Conservation (phyloP, 306 rosid species). For the Rubus parviflorus region DNA sequence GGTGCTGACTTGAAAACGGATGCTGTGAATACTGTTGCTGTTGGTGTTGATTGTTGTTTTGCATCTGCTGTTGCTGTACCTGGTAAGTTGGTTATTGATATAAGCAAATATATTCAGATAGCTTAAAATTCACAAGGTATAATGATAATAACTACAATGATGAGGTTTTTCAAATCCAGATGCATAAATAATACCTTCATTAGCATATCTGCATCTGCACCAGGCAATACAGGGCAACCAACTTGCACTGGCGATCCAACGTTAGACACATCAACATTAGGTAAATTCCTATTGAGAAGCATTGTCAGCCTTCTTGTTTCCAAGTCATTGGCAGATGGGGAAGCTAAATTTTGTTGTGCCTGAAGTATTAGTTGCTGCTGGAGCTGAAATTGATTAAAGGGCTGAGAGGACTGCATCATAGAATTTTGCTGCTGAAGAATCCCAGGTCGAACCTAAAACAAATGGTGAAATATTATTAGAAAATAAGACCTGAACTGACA, state of each 20-base stretch:
- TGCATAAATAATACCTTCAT: slow-evolving; percentile 45
- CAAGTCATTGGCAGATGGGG: slow-evolving; percentile 45
- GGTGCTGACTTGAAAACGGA: slow-evolving; percentile 44
- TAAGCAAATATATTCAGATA: slow-evolving; percentile 10
- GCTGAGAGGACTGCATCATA: slow-evolving; percentile 51
- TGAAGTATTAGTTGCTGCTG: slow-evolving; percentile 58
- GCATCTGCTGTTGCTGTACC: slow-evolving; percentile 46
- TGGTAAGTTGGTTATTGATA: slow-evolving; percentile 20
- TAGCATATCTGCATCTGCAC: slow-evolving; percentile 41
- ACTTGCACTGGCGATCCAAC: slow-evolving; percentile 46
- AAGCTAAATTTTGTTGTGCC: slow-evolving; percentile 47
- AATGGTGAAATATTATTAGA: slow-evolving; percentile 25
- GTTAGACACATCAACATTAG: slow-evolving; percentile 41
- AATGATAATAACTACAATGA: not conserved
- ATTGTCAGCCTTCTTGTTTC: slow-evolving; percentile 40
- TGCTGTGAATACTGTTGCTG: slow-evolving; percentile 46
- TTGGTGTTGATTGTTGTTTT: slow-evolving; percentile 41
- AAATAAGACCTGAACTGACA: not conserved
- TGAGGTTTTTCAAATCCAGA: slow-evolving; percentile 18
- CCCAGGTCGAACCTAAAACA: slow-evolving; percentile 55
- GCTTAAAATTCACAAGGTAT: slow-evolving; percentile 10
- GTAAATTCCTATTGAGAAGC: slow-evolving; percentile 41
- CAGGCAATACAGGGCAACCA: slow-evolving; percentile 48
- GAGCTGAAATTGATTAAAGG: slow-evolving; percentile 47
- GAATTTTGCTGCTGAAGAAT: slow-evolving; percentile 44